A percentile compares a stretch with the other conserved stretches of the same genome.
Evolutionary conservation across 2,329 filamentous ascomycete genomes (phyloP).

Genomic region (Alternaria tenuissima): DNA sequence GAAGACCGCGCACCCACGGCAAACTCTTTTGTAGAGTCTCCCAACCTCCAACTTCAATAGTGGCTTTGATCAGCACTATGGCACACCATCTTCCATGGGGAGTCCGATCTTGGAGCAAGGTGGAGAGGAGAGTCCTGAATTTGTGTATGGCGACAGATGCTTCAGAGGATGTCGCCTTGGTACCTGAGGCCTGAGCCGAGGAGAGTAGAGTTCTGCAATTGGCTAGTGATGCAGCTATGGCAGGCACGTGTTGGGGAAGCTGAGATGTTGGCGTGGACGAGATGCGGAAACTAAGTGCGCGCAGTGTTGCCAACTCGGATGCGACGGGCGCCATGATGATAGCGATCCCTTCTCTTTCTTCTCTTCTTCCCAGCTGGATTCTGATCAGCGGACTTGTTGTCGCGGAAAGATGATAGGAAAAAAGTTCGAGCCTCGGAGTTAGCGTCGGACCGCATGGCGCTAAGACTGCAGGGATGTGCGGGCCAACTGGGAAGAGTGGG

Average conservation of each 20-base stretch:
- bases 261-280: constrained; percentile 75
- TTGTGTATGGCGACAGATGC: constrained; percentile 77
- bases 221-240: constrained; percentile 66
- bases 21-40: constrained; percentile 77
- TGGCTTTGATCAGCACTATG: constrained; percentile 79
- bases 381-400: not conserved
- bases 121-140: constrained; percentile 78
- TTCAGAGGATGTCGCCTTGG: constrained; percentile 71
- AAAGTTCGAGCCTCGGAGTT: constrained; percentile 37
- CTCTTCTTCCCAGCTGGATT: not conserved
- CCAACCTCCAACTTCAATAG: constrained; percentile 84
- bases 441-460: constrained; percentile 31
- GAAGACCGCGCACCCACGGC: constrained; percentile 78
- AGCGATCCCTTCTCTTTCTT: not conserved
- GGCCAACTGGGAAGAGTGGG: constrained; percentile 24
- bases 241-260: constrained; percentile 75
- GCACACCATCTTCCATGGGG: constrained; percentile 79
- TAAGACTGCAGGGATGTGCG: constrained; percentile 32
- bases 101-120: constrained; percentile 79
- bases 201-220: constrained; percentile 69
- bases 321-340: constrained; percentile 36
- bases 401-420: constrained; percentile 16
- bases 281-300: constrained; percentile 70
- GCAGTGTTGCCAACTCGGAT: constrained; percentile 42
- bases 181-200: constrained; percentile 63